Evolutionary conservation across 805 yeast genomes (phyloP).

Genomic region (Candida insectorum): DNA sequence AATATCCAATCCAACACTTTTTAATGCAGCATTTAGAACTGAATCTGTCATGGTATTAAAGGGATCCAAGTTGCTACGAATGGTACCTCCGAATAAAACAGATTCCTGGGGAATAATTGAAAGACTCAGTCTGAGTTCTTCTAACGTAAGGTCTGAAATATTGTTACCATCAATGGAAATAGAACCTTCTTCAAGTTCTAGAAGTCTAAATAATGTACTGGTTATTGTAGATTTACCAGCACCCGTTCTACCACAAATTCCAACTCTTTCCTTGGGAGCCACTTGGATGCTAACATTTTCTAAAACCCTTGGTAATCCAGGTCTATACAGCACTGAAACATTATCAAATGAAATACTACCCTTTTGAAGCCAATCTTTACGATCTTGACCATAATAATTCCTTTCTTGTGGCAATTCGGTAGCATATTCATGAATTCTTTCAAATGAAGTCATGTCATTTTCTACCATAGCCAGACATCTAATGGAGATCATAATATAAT

Average conservation of each 20-base stretch:
- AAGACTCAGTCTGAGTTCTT: constrained; percentile 51
- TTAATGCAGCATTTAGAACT: constrained; percentile 54
- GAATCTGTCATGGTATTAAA: constrained; percentile 48
- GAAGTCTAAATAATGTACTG: constrained; percentile 58
- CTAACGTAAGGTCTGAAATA: constrained; percentile 48
- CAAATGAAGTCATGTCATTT: constrained; percentile 38
- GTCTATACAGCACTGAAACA: constrained; percentile 55
- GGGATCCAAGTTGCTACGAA: constrained; percentile 61
- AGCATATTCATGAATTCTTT: constrained; percentile 42
- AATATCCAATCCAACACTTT: constrained; percentile 42
- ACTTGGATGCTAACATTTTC: constrained; percentile 43
- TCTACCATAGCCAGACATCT: constrained; percentile 32
- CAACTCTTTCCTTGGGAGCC: constrained; percentile 63
- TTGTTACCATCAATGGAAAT: constrained; percentile 57
- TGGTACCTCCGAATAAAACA: constrained; percentile 56
- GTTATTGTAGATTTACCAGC: constrained; percentile 75
- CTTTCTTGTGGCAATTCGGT: constrained; percentile 65
- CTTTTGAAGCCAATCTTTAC: constrained; percentile 47
- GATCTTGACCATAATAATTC: constrained; percentile 44
- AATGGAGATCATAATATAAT: constrained; percentile 26
- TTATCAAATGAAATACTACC: constrained; percentile 48
- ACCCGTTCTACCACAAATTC: constrained; percentile 88
- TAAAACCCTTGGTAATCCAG: constrained; percentile 57
- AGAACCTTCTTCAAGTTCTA: constrained; percentile 47
- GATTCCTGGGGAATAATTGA: constrained; percentile 74